Percentiles rank a stretch among this genome's conserved stretches.
phyloP scores from a whole-genome alignment of 495 filamentous ascomycete species.

The Hyaloscypha bicolor region DNA sequence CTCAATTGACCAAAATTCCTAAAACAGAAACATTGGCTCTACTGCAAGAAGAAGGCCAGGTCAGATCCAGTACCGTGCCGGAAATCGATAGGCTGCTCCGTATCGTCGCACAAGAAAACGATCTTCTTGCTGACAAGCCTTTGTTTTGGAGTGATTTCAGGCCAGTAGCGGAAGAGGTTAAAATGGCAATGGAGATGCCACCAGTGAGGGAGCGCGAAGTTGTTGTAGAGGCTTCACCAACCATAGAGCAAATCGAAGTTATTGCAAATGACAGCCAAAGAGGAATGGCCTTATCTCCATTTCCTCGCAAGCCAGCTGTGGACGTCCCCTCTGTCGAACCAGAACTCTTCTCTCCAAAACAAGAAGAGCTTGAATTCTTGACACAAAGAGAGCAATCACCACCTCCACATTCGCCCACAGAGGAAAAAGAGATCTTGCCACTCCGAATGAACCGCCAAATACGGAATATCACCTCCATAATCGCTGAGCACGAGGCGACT shows the following conservation, averaged over 20 bases:
- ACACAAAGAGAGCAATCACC: neutral
- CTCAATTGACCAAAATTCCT: neutral
- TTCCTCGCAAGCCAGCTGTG: neutral
- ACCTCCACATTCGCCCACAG: neutral
- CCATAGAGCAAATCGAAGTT: too few relatives aligned
- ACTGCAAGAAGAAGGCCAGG: constrained; percentile 2
- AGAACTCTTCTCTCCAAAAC: too few relatives aligned
- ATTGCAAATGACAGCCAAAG: neutral
- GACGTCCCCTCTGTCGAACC: too few relatives aligned
- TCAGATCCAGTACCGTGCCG: constrained; percentile 2
- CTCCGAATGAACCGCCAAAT: constrained; percentile 1
- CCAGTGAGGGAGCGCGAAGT: neutral
- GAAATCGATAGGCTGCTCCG: constrained; percentile 15
- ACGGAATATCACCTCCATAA: constrained; percentile 13
- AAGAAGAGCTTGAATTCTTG: too few relatives aligned
- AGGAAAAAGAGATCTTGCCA: constrained; percentile 3
- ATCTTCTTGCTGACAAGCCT: constrained; percentile 4
- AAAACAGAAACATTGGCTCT: constrained; percentile 5
- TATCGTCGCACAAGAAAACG: constrained; percentile 7
- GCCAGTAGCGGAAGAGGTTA: constrained; percentile 1
- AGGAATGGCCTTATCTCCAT: constrained; percentile 7
- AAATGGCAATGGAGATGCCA: neutral
- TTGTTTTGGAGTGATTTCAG: constrained; percentile 18
- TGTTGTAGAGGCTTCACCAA: neutral
- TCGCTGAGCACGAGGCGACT: constrained; percentile 5